Base-by-base conservation (phyloP, 495 filamentous ascomycete genomes). In the Annulohypoxylon stygium region DNA sequence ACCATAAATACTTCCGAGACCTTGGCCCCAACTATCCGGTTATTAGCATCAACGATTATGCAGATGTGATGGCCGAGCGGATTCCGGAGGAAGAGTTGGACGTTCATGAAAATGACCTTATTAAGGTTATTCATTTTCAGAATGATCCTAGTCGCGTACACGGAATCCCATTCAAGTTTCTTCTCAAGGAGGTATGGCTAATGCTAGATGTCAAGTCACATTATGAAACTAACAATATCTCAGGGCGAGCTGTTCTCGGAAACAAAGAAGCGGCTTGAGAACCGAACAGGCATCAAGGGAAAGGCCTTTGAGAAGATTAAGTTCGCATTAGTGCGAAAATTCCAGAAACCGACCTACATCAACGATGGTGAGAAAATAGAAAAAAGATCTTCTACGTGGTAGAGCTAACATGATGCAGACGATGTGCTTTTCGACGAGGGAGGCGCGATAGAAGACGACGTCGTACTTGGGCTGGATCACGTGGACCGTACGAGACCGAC, bases 261-360 rank as follows among this genome's bases (percentile, higher is more conserved):
- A 34, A 98, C 96, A 58, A 97, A 94, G 83, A 90, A 95, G 75
- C 90, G 96, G 23, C 85, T 99, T 2, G 93, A 93, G 74, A 93
- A 93, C 78, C 88, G 96, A 55, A 97, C 93, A 2, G 94, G 94
- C 11, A 90, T 99, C 79, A 98, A 97, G 83, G 96, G 96, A 71
- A 98, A 98, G 84, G 93, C 93, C 64, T 96, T 98, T 71, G 96
- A 99, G 81, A 99, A 98, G 86, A 94, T 98, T 79, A 97, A 95
- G 81, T 98, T 99, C 84, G 93, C 94, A 4, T 82, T 97, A 50
- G 86, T 98, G 6, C 88, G 89, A 68, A 87, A 92, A 61, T 97
- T 91, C 80, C 88, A 91, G 18, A 92, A 87, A 74, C 91, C 95
- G 4, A 84, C 88, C 62, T 97, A 97, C 83, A 84, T 99, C 63